Evolutionary conservation across 2,329 filamentous ascomycete genomes (phyloP).

Genomic region (Fusarium nygamai): DNA sequence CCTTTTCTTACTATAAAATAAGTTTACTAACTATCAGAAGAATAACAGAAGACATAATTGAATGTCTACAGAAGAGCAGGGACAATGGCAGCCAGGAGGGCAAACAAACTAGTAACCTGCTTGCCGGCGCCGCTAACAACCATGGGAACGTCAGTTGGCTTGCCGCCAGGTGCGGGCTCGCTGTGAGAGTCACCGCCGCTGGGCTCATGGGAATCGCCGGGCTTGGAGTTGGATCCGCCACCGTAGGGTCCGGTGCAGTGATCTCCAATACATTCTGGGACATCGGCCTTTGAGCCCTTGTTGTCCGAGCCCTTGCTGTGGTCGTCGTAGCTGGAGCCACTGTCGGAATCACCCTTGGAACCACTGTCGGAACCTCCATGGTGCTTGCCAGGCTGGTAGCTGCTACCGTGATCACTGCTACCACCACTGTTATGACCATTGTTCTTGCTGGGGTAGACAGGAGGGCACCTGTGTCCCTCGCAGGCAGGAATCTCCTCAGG

Average conservation of each 20-base stretch:
- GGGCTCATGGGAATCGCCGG: background rate
- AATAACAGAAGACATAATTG: background rate
- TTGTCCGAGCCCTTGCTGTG: background rate
- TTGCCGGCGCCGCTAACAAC: constrained; percentile 29
- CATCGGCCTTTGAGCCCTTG: background rate
- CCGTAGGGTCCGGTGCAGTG: background rate
- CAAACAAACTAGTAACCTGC: constrained; percentile 25
- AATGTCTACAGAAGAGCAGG: constrained; percentile 21
- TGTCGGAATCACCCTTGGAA: background rate
- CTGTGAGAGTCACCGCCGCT: background rate
- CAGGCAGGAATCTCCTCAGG: background rate
- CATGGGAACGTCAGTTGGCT: constrained; percentile 6
- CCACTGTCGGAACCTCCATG: background rate
- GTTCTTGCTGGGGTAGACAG: background rate
- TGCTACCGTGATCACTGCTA: background rate
- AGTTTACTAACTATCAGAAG: background rate
- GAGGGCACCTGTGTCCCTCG: background rate
- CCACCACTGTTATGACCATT: background rate
- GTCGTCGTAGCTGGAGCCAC: background rate
- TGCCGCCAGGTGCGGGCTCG: background rate
- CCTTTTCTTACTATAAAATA: background rate
- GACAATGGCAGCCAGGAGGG: constrained; percentile 25
- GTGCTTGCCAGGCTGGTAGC: background rate
- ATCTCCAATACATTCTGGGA: background rate
- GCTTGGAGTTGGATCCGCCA: background rate